phyloP scores from a whole-genome alignment of 2,329 filamentous ascomycete species.

The Bisporella sp. region DNA sequence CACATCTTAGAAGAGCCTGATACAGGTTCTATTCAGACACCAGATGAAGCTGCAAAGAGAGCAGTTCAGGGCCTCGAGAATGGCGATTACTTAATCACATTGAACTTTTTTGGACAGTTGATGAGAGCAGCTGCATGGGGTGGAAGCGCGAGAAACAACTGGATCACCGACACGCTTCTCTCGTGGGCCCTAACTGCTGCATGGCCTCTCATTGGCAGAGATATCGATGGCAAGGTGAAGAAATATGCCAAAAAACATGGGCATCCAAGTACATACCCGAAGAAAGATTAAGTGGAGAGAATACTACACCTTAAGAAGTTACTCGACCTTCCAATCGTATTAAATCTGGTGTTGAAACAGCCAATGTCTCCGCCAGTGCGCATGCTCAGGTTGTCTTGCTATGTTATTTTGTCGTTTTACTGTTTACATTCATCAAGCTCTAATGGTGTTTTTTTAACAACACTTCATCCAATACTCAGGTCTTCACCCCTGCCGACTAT shows the following conservation, averaged over 20 bases:
- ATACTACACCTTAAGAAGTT: too few species aligned
- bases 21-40: constrained; percentile 55
- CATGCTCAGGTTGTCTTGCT: too few species aligned
- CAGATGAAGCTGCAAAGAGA: constrained; percentile 66
- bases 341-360: too few species aligned
- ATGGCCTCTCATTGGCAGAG: constrained; percentile 50
- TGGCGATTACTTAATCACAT: constrained; percentile 74
- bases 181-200: constrained; percentile 45
- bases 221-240: constrained; percentile 50
- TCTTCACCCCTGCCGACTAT: too few species aligned
- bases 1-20: constrained; percentile 76
- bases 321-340: too few species aligned
- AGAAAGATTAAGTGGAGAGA: constrained; percentile 6
- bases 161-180: constrained; percentile 51
- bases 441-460: too few species aligned
- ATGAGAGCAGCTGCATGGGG: constrained; percentile 60
- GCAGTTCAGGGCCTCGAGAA: constrained; percentile 70
- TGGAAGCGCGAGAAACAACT: constrained; percentile 50
- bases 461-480: too few species aligned
- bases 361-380: too few species aligned
- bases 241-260: constrained; percentile 51
- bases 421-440: too few species aligned
- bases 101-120: constrained; percentile 62
- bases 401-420: too few species aligned
- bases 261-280: constrained; percentile 40